These are phyloP conservation scores for Fusarium duplospermum DNA, from an alignment of 2,329 filamentous ascomycete species.

Conservation along the genomic window DNA sequence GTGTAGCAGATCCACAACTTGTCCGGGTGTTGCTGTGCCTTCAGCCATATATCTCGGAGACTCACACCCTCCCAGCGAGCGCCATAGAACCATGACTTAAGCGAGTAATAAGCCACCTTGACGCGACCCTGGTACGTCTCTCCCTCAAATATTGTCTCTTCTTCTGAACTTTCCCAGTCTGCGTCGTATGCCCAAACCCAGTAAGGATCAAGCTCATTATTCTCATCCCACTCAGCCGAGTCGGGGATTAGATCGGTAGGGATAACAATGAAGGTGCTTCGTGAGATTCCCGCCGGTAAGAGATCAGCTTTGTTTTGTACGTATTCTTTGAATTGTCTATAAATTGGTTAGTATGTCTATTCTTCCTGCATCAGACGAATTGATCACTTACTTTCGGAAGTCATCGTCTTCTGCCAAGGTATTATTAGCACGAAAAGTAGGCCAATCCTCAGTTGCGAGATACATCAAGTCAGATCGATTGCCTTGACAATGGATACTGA, in stretches of 20 bases:
- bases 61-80: conserved; percentile 31
- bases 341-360: neutral
- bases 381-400: conserved; percentile 15
- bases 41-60: conserved; percentile 35
- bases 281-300: conserved; percentile 10
- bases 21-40: conserved; percentile 22
- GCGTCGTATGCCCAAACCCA: conserved; percentile 41
- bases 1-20: conserved; percentile 31
- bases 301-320: neutral
- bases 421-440: conserved; percentile 9
- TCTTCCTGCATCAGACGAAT: neutral
- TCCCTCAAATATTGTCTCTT: neutral
- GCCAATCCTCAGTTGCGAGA: conserved; percentile 12
- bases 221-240: neutral
- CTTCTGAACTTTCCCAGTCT: conserved; percentile 28
- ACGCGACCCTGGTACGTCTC: conserved; percentile 31
- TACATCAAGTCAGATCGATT: accelerated
- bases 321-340: conserved; percentile 35
- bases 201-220: neutral
- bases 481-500: conserved; percentile 18
- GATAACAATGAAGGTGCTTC: conserved; percentile 26
- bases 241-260: conserved; percentile 2
- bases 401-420: conserved; percentile 18
- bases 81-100: conserved; percentile 36
- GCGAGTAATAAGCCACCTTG: conserved; percentile 9